Evolutionary conservation across 2,329 filamentous ascomycete species (phyloP).

Genomic region (Cladosporium cucumerinum): DNA sequence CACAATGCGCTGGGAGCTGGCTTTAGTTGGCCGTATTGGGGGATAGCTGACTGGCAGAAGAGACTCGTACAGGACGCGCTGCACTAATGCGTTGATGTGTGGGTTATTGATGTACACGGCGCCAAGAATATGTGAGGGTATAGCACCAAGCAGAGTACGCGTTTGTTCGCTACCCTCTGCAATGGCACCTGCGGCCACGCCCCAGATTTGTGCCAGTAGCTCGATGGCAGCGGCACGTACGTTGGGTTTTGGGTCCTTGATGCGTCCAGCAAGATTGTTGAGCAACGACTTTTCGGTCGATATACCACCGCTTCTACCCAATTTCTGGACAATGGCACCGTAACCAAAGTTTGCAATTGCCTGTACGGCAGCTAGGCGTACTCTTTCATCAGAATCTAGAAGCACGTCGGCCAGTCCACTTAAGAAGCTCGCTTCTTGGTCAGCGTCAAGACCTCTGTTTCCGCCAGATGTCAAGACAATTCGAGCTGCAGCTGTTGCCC

Average conservation of each 20-base stretch:
- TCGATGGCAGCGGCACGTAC: constrained; percentile 87
- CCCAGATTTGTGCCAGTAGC: constrained; percentile 82
- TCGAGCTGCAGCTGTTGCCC: constrained; percentile 78
- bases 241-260: constrained; percentile 76
- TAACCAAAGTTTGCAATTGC: constrained; percentile 79
- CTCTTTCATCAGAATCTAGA: constrained; percentile 84
- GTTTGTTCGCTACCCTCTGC: constrained; percentile 76
- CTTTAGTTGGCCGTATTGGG: constrained; percentile 54
- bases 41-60: constrained; percentile 89
- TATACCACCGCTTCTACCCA: constrained; percentile 73
- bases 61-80: constrained; percentile 80
- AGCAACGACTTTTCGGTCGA: constrained; percentile 74
- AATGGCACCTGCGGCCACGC: constrained; percentile 85
- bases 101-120: constrained; percentile 85
- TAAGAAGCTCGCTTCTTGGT: constrained; percentile 75
- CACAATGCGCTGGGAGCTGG: constrained; percentile 57
- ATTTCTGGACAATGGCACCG: constrained; percentile 73
- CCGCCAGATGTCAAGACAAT: constrained; percentile 90
- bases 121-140: constrained; percentile 81
- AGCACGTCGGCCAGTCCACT: constrained; percentile 74
- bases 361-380: constrained; percentile 83
- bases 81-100: constrained; percentile 79
- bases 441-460: constrained; percentile 78
- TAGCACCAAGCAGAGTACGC: constrained; percentile 69
- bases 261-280: constrained; percentile 77